Evolutionary conservation across 306 rosid species (phyloP).

Genomic region (Erythrophleum fordii): DNA sequence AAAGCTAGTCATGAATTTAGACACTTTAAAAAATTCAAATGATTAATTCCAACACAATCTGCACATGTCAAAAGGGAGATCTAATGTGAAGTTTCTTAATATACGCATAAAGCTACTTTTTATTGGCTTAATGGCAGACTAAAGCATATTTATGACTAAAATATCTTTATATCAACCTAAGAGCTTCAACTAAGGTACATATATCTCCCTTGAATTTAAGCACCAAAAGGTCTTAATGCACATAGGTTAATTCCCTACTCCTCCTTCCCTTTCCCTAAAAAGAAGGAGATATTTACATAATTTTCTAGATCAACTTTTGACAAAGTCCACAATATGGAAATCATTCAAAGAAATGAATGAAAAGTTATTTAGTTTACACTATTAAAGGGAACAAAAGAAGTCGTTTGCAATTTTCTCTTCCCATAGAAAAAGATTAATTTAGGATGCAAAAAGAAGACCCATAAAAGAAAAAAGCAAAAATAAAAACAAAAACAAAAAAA

Average conservation of each 20-base stretch:
- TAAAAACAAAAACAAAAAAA: neutral
- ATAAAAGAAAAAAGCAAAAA: neutral
- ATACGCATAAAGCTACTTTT: too few relatives aligned
- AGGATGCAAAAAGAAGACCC: neutral
- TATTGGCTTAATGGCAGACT: neutral
- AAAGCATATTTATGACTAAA: neutral
- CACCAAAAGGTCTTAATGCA: too few relatives aligned
- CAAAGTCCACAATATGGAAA: neutral
- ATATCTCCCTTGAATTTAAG: too few relatives aligned
- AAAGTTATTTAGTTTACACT: neutral
- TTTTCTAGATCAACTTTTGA: neutral
- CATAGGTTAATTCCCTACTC: too few relatives aligned
- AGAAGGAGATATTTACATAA: neutral
- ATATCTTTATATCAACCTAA: too few relatives aligned
- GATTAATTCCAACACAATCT: too few relatives aligned
- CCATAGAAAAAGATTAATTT: neutral
- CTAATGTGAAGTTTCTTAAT: too few relatives aligned
- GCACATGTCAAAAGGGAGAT: too few relatives aligned
- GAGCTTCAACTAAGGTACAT: neutral
- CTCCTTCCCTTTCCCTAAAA: too few relatives aligned
- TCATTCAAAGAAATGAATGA: neutral
- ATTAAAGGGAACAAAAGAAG: neutral
- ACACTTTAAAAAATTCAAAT: too few relatives aligned
- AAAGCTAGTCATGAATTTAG: too few relatives aligned
- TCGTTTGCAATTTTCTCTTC: neutral